phyloP scores from a whole-genome alignment of 2,329 filamentous ascomycete species.

The Xylaria multiplex region DNA sequence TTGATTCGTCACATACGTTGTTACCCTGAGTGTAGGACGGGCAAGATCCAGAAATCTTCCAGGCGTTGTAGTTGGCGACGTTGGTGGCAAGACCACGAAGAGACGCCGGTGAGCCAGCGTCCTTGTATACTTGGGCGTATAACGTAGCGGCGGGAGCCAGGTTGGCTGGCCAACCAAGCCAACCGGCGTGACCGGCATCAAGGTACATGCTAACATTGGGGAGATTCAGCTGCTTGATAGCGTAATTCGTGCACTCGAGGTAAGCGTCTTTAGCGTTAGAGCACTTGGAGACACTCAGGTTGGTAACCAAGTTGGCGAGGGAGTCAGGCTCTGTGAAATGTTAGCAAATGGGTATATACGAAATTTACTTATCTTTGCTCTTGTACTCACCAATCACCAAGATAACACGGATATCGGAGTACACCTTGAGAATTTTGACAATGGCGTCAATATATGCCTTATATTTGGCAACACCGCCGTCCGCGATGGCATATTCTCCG shows the following conservation, averaged over 20 bases:
- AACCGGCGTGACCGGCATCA: slow-evolving; percentile 67
- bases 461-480: slow-evolving; percentile 64
- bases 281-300: slow-evolving; percentile 62
- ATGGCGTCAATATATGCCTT: slow-evolving; percentile 64
- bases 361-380: slow-evolving; percentile 25
- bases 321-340: slow-evolving; percentile 62
- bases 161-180: slow-evolving; percentile 68
- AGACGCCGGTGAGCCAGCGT: slow-evolving; percentile 59
- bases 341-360: slow-evolving; percentile 38
- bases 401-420: slow-evolving; percentile 56
- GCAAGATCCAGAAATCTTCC: slow-evolving; percentile 52
- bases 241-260: slow-evolving; percentile 61
- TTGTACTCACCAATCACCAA: slow-evolving; percentile 56
- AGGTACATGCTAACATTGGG: slow-evolving; percentile 68
- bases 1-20: slow-evolving; percentile 62
- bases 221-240: slow-evolving; percentile 62
- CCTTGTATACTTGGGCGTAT: slow-evolving; percentile 60
- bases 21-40: slow-evolving; percentile 57
- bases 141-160: slow-evolving; percentile 59
- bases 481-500: slow-evolving; percentile 62
- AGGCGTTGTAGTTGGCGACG: slow-evolving; percentile 68
- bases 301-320: slow-evolving; percentile 68
- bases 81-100: slow-evolving; percentile 67
- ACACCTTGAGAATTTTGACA: slow-evolving; percentile 54
- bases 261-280: slow-evolving; percentile 59